Conservation (phyloP, 2,329 filamentous ascomycete genomes). For the Claviceps sp. region DNA sequence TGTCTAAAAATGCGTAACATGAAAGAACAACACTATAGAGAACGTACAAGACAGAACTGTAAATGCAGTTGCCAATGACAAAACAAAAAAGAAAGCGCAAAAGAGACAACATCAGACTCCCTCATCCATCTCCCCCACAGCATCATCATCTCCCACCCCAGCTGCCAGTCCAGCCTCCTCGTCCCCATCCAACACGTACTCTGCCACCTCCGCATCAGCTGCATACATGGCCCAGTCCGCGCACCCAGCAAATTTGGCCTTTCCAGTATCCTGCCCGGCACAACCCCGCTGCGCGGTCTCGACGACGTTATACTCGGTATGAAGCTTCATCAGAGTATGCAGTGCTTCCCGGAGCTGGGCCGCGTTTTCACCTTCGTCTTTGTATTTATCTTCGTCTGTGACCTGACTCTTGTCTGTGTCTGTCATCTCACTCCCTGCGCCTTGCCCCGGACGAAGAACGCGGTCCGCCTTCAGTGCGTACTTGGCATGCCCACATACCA, state of each 20-base stretch:
- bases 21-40: no score
- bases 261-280: slow-evolving; percentile 9
- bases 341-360: neutral
- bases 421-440: no score
- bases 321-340: slow-evolving; percentile 5
- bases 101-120: no score
- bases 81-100: no score
- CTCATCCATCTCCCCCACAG: no score
- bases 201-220: slow-evolving; percentile 12
- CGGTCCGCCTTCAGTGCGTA: slow-evolving; percentile 12
- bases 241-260: slow-evolving; percentile 14
- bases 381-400: neutral
- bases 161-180: no score
- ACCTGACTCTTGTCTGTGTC: neutral
- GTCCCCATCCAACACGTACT: slow-evolving; percentile 7
- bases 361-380: neutral
- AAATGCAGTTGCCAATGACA: no score
- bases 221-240: slow-evolving; percentile 15
- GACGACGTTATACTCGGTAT: slow-evolving; percentile 7
- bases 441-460: neutral
- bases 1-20: no score
- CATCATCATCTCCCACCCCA: neutral
- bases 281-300: slow-evolving; percentile 8
- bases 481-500: slow-evolving; percentile 8
- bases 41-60: no score